Evolutionary conservation across 345 rosid species (phyloP).

Genomic region (Ricinus communis): DNA sequence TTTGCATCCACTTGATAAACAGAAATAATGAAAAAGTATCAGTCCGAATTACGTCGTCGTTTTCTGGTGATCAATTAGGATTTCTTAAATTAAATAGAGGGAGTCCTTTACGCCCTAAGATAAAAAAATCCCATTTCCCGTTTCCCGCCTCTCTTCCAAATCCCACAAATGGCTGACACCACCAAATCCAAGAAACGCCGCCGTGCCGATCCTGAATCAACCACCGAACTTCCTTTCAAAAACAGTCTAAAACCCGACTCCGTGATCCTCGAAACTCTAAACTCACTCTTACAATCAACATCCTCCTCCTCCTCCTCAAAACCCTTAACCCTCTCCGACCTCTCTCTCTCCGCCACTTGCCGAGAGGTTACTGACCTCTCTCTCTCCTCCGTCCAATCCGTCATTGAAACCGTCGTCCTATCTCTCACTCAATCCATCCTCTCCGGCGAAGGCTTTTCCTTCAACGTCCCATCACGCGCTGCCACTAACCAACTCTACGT

Average conservation of each 20-base stretch:
- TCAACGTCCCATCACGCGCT: slow-evolving; percentile 91
- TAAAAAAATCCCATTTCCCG: neutral
- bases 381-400: slow-evolving; percentile 75
- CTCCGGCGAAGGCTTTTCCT: slow-evolving; percentile 83
- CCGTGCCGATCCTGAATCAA: slow-evolving; percentile 45
- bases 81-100: no score
- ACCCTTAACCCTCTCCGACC: slow-evolving; percentile 77
- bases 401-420: slow-evolving; percentile 68
- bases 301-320: slow-evolving; percentile 48
- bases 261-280: slow-evolving; percentile 51
- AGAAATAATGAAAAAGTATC: no score
- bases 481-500: slow-evolving; percentile 93
- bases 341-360: slow-evolving; percentile 63
- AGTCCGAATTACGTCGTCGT: no score
- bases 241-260: slow-evolving; percentile 60
- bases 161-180: slow-evolving; percentile 16
- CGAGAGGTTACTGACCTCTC: slow-evolving; percentile 90
- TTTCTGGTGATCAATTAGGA: no score
- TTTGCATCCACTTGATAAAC: no score
- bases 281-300: slow-evolving; percentile 36
- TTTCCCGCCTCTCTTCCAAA: slow-evolving; percentile 8
- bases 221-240: slow-evolving; percentile 64
- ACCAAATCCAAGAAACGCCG: slow-evolving; percentile 63
- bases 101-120: no score
- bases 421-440: slow-evolving; percentile 74